Evolutionary conservation across 2,329 filamentous ascomycete genomes (phyloP).

Genomic region (Beauveria caledonica): DNA sequence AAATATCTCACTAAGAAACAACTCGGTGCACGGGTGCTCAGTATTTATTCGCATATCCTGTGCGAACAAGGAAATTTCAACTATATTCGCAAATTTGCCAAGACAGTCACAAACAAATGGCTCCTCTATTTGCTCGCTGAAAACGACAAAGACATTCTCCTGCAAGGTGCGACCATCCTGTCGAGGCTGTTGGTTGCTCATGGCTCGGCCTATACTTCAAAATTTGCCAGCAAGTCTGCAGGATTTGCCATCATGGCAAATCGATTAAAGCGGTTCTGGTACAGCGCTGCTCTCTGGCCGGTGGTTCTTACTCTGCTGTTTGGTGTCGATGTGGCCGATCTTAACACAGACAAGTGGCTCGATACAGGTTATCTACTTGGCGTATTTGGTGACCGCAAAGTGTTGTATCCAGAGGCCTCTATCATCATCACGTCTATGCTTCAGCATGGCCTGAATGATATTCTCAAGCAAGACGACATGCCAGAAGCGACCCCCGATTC

Average conservation of each 20-base stretch:
- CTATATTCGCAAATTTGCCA: conserved; percentile 79
- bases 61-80: conserved; percentile 62
- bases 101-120: conserved; percentile 97
- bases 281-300: conserved; percentile 74
- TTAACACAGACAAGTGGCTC: conserved; percentile 66
- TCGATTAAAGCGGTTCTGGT: conserved; percentile 82
- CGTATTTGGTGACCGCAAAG: conserved; percentile 59
- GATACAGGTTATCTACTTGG: conserved; percentile 67
- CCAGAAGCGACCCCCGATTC: not conserved
- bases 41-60: conserved; percentile 68
- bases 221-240: conserved; percentile 75
- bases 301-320: conserved; percentile 86
- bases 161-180: conserved; percentile 74
- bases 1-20: conserved; percentile 54
- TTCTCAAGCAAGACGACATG: conserved; percentile 46
- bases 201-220: conserved; percentile 71
- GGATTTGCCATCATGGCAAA: conserved; percentile 82
- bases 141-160: conserved; percentile 72
- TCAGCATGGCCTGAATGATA: conserved; percentile 69
- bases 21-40: conserved; percentile 65
- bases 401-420: conserved; percentile 70
- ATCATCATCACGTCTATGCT: conserved; percentile 80
- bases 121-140: conserved; percentile 85
- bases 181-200: conserved; percentile 77
- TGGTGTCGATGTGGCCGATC: conserved; percentile 66